Conservation (phyloP, 352 stramenopile genomes). For the Globisporangium nodosum region DNA sequence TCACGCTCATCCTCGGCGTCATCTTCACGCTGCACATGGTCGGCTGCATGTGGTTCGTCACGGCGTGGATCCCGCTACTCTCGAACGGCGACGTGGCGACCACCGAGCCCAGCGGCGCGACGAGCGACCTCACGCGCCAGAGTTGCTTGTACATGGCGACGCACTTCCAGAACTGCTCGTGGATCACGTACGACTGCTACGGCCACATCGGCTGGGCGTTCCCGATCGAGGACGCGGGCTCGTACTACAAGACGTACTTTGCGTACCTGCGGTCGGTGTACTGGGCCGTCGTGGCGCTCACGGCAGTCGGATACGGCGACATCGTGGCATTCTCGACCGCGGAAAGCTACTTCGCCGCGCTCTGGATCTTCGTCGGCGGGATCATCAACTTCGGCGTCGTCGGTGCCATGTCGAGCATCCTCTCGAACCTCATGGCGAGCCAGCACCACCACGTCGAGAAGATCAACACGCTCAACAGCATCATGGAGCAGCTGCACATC, state of each 20-base stretch:
- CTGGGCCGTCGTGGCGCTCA: constrained; percentile 70
- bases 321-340: constrained; percentile 68
- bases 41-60: constrained; percentile 67
- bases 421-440: constrained; percentile 56
- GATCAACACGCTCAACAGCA: constrained; percentile 55
- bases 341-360: constrained; percentile 62
- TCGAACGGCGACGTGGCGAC: background rate
- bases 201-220: constrained; percentile 44
- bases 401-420: constrained; percentile 75
- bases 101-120: background rate
- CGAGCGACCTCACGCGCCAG: constrained; percentile 14
- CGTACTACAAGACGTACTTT: constrained; percentile 43
- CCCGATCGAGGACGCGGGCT: constrained; percentile 31
- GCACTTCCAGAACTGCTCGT: constrained; percentile 58
- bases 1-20: constrained; percentile 43
- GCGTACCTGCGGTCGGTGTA: constrained; percentile 71
- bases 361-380: constrained; percentile 72
- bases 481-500: constrained; percentile 56
- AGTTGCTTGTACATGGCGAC: constrained; percentile 51
- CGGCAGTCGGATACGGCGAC: constrained; percentile 66
- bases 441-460: constrained; percentile 68
- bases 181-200: constrained; percentile 70
- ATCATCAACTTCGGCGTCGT: constrained; percentile 79
- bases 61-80: constrained; percentile 37
- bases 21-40: constrained; percentile 54